Evolutionary conservation across 1,284 basidiomycete genomes (phyloP), one percentile per base, ranked within the genome.

Genomic region (Ceratobasidium sp.): DNA sequence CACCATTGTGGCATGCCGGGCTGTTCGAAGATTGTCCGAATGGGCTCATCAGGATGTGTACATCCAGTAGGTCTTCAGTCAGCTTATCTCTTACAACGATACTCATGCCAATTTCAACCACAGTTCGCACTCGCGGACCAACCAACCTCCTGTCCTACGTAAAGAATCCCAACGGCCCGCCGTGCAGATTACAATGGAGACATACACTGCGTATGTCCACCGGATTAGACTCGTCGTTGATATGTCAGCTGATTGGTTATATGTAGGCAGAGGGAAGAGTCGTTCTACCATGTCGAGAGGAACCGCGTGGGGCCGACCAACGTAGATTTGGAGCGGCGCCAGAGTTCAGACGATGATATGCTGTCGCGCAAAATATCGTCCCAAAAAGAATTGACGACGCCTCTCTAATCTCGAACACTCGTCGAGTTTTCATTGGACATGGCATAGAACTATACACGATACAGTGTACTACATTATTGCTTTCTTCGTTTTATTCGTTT

Each of bases 61-160:
- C 54, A 38, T 71, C 47, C 69, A 62, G 62, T 71, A 35, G 32
- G 69, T 68, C 13, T 52, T 52, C 22, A 3, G 7, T 45, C 29
- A 3, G 27, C 89, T 70, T 5, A 15, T 20, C 29, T n/a, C 17
- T 13, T 10, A 31, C 17, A 25, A 22, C 6, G 12, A 27, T 15
- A 34, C 20, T 38, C 2, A 45, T 52, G 15, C 31, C 31, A 10
- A 15, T 62, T 29, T 47, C 32, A 20, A n/a, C 3, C 45, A 20
- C 8, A 64, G 60, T 25, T 64, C 60, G 47, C 60, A 35, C 25
- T 52, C 47, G 27, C 60, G 60, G 17, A 64, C 32, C 25, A 32
- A 5, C 20, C 45, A 10, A 22, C 7, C 10, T 47, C 10, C 13
- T 47, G 2, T 42, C 60, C 20, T 4, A 31, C 31, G 43, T 27